Conservation (phyloP, 225 moss, liverwort and hornwort genomes). For the Sphagnum tenellum region DNA sequence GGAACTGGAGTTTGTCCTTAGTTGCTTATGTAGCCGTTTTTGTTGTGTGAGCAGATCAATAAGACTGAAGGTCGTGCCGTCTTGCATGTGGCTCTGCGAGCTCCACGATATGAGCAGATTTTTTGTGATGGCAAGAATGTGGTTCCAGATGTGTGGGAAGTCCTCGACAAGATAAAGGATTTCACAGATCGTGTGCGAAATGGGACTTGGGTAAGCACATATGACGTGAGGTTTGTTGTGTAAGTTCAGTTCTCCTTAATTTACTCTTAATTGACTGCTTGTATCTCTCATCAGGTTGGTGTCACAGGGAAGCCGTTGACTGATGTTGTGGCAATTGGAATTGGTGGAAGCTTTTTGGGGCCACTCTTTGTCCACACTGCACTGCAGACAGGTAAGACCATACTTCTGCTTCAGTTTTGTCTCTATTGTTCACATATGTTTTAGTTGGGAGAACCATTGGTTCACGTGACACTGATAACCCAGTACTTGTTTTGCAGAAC, state of each 20-base stretch:
- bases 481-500: slow-evolving; percentile 34
- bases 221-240: no score
- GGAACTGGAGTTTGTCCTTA: no score
- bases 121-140: slow-evolving; percentile 79
- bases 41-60: slow-evolving; percentile 55
- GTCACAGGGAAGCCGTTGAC: slow-evolving; percentile 73
- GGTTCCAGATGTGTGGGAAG: slow-evolving; percentile 87
- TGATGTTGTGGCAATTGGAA: slow-evolving; percentile 90
- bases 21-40: no score
- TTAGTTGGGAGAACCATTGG: no score
- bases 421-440: no score
- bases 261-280: background rate
- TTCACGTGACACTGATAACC: no score
- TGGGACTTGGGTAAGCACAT: slow-evolving; percentile 67
- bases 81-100: slow-evolving; percentile 79
- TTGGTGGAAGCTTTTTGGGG: slow-evolving; percentile 92
- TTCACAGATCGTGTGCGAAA: slow-evolving; percentile 83
- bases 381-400: slow-evolving; percentile 63
- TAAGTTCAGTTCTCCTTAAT: no score
- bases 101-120: slow-evolving; percentile 59
- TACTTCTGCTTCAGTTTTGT: no score
- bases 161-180: slow-evolving; percentile 70
- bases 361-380: slow-evolving; percentile 88
- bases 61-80: slow-evolving; percentile 78
- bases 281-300: slow-evolving; percentile 41